Evolutionary conservation across 2,329 filamentous ascomycete species (phyloP).

Genomic region (Hansfordia pulvinata): DNA sequence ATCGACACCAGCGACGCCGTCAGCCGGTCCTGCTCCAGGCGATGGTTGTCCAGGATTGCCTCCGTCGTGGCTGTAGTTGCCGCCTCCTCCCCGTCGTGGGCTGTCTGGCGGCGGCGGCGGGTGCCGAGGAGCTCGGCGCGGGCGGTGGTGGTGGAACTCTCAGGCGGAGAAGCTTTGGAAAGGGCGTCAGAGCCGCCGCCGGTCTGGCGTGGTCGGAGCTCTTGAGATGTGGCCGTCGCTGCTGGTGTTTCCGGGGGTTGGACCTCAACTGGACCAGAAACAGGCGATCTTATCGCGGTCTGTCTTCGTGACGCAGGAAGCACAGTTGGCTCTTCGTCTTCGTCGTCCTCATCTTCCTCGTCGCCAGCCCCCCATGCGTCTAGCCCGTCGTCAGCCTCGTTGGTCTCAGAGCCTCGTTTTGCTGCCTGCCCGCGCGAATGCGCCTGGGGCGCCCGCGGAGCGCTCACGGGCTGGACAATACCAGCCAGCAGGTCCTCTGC

Average conservation of each 20-base stretch:
- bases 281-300: too few species aligned
- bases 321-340: too few species aligned
- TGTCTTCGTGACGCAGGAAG: too few species aligned
- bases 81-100: slow-evolving; percentile 20
- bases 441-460: too few species aligned
- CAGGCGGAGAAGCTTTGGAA: too few species aligned
- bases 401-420: slow-evolving; percentile 18
- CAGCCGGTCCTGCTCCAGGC: slow-evolving; percentile 69
- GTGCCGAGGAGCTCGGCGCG: slow-evolving; percentile 31
- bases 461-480: slow-evolving; percentile 40
- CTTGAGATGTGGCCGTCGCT: slow-evolving; percentile 13
- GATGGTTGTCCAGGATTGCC: slow-evolving; percentile 61
- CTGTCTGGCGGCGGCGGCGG: too few species aligned
- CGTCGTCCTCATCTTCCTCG: background rate
- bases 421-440: too few species aligned
- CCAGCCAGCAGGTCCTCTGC: slow-evolving; percentile 40
- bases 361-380: background rate
- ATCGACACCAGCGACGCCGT: slow-evolving; percentile 72
- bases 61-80: slow-evolving; percentile 45
- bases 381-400: background rate
- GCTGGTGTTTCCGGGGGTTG: too few species aligned
- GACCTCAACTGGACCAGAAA: too few species aligned
- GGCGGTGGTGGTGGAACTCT: slow-evolving; percentile 16
- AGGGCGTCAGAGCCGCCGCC: too few species aligned
- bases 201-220: slow-evolving; percentile 19